Evolutionary conservation across 202 grass and related monocot species (phyloP), one percentile per base, ranked within the genome.

Genomic region (Carex arenaria): DNA sequence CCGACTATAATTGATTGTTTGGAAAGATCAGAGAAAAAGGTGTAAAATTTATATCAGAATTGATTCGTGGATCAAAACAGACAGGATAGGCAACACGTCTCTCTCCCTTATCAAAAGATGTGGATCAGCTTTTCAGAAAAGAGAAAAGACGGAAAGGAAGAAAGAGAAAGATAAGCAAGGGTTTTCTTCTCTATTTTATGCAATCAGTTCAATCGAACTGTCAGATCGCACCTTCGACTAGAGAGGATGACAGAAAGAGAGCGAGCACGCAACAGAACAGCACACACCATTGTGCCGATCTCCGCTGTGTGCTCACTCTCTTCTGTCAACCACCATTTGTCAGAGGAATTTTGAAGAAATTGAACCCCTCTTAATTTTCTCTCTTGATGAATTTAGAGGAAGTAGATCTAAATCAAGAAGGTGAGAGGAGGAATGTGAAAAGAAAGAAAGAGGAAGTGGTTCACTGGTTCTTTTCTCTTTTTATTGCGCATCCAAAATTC

Each of bases 251-350:
- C 90, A 94, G 84, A 89, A 92, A 94, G 88, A 94, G 55, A 92
- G 92, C 87, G 88, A 94, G 92, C 92, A 88, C 92, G 10, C 72
- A 78, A 4, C 72, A 87, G 49, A 55, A 83, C 78, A 6, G 75
- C 88, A 90, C 80, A 87, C 20, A 82, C 20, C 1, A 19, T 49
- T 64, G 85, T 94, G 47, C 2, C 61, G 61, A 28, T 66, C 36
- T 5, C 81, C 61, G 12, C 22, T 85, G 3, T 86, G 92, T 84
- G 92, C 92, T 94, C 92, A 92, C 92, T 94, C 92, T 94, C 92
- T 94, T 94, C 92, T 94, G 92, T 94, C 92, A 94, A 94, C 88
- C 92, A 85, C 84, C 59, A 65, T 71, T 82, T 67, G 15, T 80
- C 56, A 23, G 52, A 75, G 73, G 64, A 82, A 4, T 26, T 10